These are phyloP conservation scores for Platismatia glauca DNA, from an alignment of 495 filamentous ascomycete genomes.

Conservation along the genomic window DNA sequence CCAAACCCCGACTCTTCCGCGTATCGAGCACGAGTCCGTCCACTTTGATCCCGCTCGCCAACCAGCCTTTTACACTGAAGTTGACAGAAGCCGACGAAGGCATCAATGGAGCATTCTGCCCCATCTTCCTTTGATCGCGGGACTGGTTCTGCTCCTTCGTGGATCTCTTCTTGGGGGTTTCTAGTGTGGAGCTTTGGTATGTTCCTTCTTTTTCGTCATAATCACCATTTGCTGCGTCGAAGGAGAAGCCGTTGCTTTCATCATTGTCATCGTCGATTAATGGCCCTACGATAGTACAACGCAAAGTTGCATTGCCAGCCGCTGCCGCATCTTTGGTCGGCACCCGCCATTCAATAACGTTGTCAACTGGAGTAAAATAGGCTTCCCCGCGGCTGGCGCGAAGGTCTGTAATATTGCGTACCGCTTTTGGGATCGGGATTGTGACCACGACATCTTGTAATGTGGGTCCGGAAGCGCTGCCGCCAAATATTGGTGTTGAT, in stretches of 20 bases:
- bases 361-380: slow-evolving; percentile 61
- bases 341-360: slow-evolving; percentile 74
- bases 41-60: slow-evolving; percentile 87
- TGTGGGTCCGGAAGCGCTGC: slow-evolving; percentile 42
- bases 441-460: slow-evolving; percentile 76
- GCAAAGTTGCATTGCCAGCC: slow-evolving; percentile 60
- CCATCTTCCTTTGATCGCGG: slow-evolving; percentile 44
- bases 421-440: slow-evolving; percentile 68
- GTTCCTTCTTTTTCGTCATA: slow-evolving; percentile 40
- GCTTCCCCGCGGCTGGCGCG: slow-evolving; percentile 79
- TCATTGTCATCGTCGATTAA: slow-evolving; percentile 49
- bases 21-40: slow-evolving; percentile 78
- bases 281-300: slow-evolving; percentile 70
- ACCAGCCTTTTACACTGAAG: slow-evolving; percentile 89
- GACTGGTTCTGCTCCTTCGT: slow-evolving; percentile 27
- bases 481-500: slow-evolving; percentile 54
- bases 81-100: slow-evolving; percentile 77
- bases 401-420: slow-evolving; percentile 82
- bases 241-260: slow-evolving; percentile 39
- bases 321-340: slow-evolving; percentile 56
- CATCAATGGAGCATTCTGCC: slow-evolving; percentile 78
- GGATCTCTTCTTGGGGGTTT: slow-evolving; percentile 16
- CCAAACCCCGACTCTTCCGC: slow-evolving; percentile 78
- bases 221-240: slow-evolving; percentile 40
- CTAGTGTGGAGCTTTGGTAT: slow-evolving; percentile 18